A percentile compares a stretch with the other conserved stretches of the same genome.
Conservation (phyloP, 352 stramenopile genomes). For the Globisporangium barbulae region DNA sequence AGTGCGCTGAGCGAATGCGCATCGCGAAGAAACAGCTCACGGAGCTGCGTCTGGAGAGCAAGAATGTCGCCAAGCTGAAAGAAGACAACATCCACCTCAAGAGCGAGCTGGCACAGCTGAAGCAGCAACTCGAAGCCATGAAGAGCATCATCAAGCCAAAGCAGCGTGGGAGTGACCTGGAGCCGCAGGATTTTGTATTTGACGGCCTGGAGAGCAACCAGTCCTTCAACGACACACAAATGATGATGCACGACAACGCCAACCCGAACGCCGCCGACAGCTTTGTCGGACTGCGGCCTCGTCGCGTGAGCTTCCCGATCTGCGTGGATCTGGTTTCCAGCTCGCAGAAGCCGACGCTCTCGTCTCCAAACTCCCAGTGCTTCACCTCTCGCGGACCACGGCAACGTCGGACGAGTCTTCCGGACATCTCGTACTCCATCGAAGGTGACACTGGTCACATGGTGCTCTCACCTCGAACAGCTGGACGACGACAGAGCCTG, state of each 20-base stretch:
- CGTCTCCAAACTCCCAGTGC: conserved; percentile 32
- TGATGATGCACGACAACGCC: conserved; percentile 19
- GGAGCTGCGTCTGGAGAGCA: conserved; percentile 56
- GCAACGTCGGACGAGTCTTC: conserved; percentile 19
- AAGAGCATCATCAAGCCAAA: conserved; percentile 22
- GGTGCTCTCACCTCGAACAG: conserved; percentile 25
- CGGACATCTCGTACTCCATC: conserved; percentile 12
- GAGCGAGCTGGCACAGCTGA: conserved; percentile 52
- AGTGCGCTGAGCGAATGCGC: conserved; percentile 48
- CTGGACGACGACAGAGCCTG: conserved; percentile 45
- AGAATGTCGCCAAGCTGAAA: conserved; percentile 70
- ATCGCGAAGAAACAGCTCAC: conserved; percentile 38
- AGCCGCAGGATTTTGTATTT: conserved; percentile 16
- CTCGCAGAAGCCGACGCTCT: conserved; percentile 33
- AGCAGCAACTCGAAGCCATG: conserved; percentile 54
- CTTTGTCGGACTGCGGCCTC: conserved; percentile 7
- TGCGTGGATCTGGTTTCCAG: conserved; percentile 28
- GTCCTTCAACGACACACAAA: conserved; percentile 4
- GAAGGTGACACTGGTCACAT: neutral
- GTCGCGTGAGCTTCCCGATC: conserved; percentile 15
- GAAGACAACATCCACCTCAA: conserved; percentile 75
- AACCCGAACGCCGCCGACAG: conserved; percentile 38
- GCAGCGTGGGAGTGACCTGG: conserved; percentile 5
- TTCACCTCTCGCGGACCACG: conserved; percentile 1
- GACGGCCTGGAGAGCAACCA: conserved; percentile 25